Evolutionary conservation across 2,329 filamentous ascomycete species (phyloP).

Genomic region (Penicillium sp.): DNA sequence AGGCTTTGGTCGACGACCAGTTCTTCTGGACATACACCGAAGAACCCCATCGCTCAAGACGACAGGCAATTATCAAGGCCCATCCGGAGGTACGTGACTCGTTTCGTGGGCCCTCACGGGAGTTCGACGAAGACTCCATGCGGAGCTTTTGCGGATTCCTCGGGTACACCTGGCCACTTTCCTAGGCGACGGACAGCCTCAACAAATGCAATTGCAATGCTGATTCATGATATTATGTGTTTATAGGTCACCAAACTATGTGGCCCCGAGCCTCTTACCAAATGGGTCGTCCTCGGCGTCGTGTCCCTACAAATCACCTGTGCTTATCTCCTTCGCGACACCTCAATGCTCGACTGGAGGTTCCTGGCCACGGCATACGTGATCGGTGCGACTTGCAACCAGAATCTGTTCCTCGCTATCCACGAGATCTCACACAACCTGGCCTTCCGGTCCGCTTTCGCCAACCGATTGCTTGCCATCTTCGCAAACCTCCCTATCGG

Average conservation of each 20-base stretch:
- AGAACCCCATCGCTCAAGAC: constrained; percentile 87
- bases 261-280: constrained; percentile 91
- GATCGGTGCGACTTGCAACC: constrained; percentile 91
- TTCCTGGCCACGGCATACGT: constrained; percentile 88
- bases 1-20: constrained; percentile 48
- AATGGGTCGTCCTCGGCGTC: constrained; percentile 83
- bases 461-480: constrained; percentile 84
- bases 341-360: constrained; percentile 74
- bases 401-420: constrained; percentile 97
- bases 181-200: background rate
- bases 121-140: background rate
- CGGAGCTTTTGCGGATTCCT: constrained; percentile 3
- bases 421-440: constrained; percentile 99
- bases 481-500: constrained; percentile 95
- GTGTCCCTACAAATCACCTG: constrained; percentile 76
- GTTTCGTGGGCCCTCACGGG: background rate
- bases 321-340: constrained; percentile 73
- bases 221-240: constrained; percentile 9
- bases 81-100: constrained; percentile 73
- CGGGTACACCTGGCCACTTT: constrained; percentile 3
- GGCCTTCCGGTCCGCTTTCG: constrained; percentile 75
- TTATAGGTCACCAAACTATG: constrained; percentile 89
- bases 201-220: constrained; percentile 9
- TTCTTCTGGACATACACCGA: constrained; percentile 99
- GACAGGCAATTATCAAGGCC: constrained; percentile 94